These are phyloP conservation scores for Aureobasidium mangrovei DNA, from an alignment of 2,329 filamentous ascomycete species.

Conservation along the genomic window DNA sequence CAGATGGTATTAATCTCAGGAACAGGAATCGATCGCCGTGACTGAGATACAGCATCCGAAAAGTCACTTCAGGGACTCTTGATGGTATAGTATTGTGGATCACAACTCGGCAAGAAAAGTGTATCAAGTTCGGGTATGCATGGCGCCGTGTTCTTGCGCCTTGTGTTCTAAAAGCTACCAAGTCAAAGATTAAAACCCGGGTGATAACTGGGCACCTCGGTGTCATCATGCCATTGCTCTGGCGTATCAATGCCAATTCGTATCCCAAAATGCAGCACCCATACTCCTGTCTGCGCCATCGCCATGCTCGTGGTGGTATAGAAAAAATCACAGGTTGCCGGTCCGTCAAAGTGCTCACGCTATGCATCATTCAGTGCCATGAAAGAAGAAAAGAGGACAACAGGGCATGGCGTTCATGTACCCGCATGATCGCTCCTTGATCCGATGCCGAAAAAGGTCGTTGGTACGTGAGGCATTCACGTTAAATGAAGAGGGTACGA, in stretches of 20 bases:
- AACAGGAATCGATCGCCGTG: too few species aligned
- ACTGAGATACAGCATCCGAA: too few species aligned
- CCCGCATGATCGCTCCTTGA: slow-evolving; percentile 4
- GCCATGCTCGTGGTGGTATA: slow-evolving; percentile 16
- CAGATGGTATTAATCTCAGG: too few species aligned
- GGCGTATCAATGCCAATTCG: slow-evolving; percentile 8
- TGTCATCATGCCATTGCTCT: slow-evolving; percentile 14
- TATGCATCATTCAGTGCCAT: slow-evolving; percentile 14
- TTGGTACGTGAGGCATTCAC: neutral
- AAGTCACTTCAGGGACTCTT: too few species aligned
- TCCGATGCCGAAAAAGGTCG: neutral
- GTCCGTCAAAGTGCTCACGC: slow-evolving; percentile 13
- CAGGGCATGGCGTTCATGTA: slow-evolving; percentile 10
- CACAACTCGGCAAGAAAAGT: too few species aligned
- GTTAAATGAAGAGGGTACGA: slow-evolving; percentile 31
- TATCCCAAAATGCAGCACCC: slow-evolving; percentile 8
- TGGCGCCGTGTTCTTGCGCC: neutral
- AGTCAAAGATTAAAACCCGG: slow-evolving; percentile 1
- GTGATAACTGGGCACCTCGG: slow-evolving; percentile 14
- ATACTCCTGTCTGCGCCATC: slow-evolving; percentile 14
- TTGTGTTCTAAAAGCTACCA: neutral
- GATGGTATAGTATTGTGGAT: too few species aligned
- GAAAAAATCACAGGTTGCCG: slow-evolving; percentile 8
- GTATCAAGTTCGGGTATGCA: neutral
- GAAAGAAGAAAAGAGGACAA: slow-evolving; percentile 8